phyloP scores from a whole-genome alignment of 2,329 filamentous ascomycete genomes.

The Chaetomium globosum region DNA sequence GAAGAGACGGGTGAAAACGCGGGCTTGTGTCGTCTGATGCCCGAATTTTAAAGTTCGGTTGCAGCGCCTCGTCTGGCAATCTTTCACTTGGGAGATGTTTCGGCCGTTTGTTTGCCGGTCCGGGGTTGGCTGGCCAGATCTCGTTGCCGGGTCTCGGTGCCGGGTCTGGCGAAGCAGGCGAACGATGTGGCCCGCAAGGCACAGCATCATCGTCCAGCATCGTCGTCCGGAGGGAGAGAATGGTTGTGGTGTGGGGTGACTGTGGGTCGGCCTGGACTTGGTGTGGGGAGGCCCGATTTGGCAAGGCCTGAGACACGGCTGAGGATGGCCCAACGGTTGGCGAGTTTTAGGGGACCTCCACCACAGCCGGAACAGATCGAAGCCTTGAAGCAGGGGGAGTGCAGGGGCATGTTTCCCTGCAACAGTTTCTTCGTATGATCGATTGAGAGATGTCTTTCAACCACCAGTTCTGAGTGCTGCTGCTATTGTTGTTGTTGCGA shows the following conservation, averaged over 20 bases:
- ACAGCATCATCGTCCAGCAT: conserved; percentile 21
- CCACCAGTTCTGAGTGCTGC: not conserved
- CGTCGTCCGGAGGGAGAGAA: too few relatives aligned
- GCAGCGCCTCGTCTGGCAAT: conserved; percentile 21
- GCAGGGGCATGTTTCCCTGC: conserved; percentile 29
- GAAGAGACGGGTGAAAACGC: not conserved
- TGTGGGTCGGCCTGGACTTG: conserved; percentile 25
- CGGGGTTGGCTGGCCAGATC: not conserved
- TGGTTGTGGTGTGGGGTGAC: conserved; percentile 15
- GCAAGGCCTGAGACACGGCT: conserved; percentile 51
- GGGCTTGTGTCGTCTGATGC: conserved; percentile 5
- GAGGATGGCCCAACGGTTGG: conserved; percentile 55
- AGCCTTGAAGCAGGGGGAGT: conserved; percentile 36
- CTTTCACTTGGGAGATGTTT: conserved; percentile 18
- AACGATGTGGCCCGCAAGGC: conserved; percentile 24
- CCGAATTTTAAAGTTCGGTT: conserved; percentile 19
- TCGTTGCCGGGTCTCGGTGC: not conserved
- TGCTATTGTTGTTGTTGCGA: too few relatives aligned
- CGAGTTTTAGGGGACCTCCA: conserved; percentile 55
- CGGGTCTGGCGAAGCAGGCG: not conserved
- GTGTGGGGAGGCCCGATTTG: conserved; percentile 33
- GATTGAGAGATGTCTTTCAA: not conserved
- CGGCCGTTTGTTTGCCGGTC: conserved; percentile 16
- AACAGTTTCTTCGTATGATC: conserved; percentile 28
- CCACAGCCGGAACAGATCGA: conserved; percentile 40